phyloP scores from a whole-genome alignment of 805 yeast genomes.

The Millerago galiae region DNA sequence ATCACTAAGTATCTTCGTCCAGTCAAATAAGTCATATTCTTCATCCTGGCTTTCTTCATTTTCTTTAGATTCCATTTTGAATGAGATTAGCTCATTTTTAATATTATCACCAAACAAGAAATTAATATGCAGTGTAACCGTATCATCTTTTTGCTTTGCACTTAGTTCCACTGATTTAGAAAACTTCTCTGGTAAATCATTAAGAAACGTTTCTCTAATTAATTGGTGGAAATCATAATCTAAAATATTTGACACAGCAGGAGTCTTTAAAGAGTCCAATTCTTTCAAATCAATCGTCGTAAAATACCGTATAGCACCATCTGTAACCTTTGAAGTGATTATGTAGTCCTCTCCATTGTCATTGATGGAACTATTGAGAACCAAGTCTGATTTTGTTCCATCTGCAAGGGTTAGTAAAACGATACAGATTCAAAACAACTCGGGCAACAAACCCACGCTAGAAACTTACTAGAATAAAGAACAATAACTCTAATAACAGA shows the following conservation, averaged over 20 bases:
- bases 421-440: background rate
- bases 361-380: background rate
- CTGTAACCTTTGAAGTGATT: slow-evolving; percentile 2
- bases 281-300: background rate
- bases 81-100: slow-evolving; percentile 10
- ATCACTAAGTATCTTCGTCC: slow-evolving; percentile 13
- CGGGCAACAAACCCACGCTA: no score
- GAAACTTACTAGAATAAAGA: no score
- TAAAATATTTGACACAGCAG: background rate
- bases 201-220: slow-evolving; percentile 4
- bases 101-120: slow-evolving; percentile 8
- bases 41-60: background rate
- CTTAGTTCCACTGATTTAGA: slow-evolving; percentile 3
- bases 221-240: slow-evolving; percentile 4
- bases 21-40: slow-evolving; percentile 16
- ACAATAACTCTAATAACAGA: no score
- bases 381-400: background rate
- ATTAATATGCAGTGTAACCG: background rate
- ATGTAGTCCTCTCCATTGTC: background rate
- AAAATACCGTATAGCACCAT: slow-evolving; percentile 4
- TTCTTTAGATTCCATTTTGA: slow-evolving; percentile 1
- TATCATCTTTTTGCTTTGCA: background rate
- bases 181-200: slow-evolving; percentile 1
- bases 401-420: background rate
- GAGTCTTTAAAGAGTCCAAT: background rate